Base-by-base conservation (phyloP, 345 rosid species). In the Cardamine occulta region DNA sequence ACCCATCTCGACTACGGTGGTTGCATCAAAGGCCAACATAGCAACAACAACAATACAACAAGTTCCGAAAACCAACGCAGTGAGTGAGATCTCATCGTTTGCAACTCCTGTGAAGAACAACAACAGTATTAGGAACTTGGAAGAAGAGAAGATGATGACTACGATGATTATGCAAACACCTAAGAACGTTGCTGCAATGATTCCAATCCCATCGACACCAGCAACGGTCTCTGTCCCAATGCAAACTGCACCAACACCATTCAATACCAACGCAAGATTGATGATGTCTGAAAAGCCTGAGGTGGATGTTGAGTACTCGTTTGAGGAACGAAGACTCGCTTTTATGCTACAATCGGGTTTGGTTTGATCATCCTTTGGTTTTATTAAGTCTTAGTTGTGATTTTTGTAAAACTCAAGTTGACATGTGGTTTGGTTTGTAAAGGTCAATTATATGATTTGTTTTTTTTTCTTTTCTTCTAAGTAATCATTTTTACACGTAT, bases 291-390 rank as follows among this genome's bases (percentile, higher is more conserved):
- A 54, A 54, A 67, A 80, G 44, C 78, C 66, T 55, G 83, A 83
- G 40, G 88, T 80, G 45, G 79, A 80, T 9, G 80, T 84, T 10
- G 99, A 92, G 55, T 89, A 89, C 70, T 92, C 98, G 3, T 95
- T 92, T 10, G 96, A 95, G 82, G 99, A 95, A 84, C 80, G 84
- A 81, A 86, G 97, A 79, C 91, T 91, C 18, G 98, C 96, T 34
- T 89, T 85, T 65, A 70, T 86, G 79, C 79, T 86, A 77, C 66
- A 61, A 9, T 37, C 66, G 11, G 28, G 64, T 59, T 59, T 34
- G 45, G 91, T 81, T 70, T 87, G 85, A 87, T 56, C 29, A 18
- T 56, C 55, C 75, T 47, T 66, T 68, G 32, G 34, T 21, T 70
- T 56, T 52, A 44, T 15, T 7, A n/a, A n/a, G 14, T 48, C n/a